Evolutionary conservation across 176 grass and related monocot genomes (phyloP).

Genomic region (Cymbopogon citratus): DNA sequence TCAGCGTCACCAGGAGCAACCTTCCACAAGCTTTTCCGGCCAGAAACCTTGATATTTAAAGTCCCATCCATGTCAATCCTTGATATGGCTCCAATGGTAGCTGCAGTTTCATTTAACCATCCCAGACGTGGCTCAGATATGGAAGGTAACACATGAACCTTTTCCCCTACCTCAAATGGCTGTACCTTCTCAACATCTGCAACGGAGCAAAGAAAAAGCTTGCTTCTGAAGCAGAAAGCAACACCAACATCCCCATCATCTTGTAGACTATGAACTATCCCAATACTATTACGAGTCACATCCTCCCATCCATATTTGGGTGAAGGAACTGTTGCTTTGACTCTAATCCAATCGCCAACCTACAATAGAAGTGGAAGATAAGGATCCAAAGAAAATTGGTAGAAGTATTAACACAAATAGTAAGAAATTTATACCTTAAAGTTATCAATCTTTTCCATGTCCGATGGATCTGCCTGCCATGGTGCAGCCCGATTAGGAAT

Average conservation of each 20-base stretch:
- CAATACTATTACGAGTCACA: slow-evolving; percentile 83
- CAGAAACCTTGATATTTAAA: slow-evolving; percentile 91
- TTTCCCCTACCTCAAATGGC: slow-evolving; percentile 81
- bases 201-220: slow-evolving; percentile 80
- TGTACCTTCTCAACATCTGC: slow-evolving; percentile 87
- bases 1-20: slow-evolving; percentile 99
- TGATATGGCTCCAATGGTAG: slow-evolving; percentile 80
- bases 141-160: slow-evolving; percentile 82
- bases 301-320: slow-evolving; percentile 99
- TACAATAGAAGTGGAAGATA: slow-evolving; percentile 29
- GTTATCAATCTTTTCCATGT: slow-evolving; percentile 96
- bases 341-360: slow-evolving; percentile 96
- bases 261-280: slow-evolving; percentile 89
- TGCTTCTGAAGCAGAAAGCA: slow-evolving; percentile 87
- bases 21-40: slow-evolving; percentile 92
- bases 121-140: slow-evolving; percentile 89
- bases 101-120: slow-evolving; percentile 94
- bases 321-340: slow-evolving; percentile 89
- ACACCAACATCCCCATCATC: slow-evolving; percentile 97
- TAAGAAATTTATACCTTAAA: slow-evolving; percentile 64
- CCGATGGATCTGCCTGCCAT: slow-evolving; percentile 98
- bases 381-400: neutral
- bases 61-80: slow-evolving; percentile 99
- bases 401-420: neutral
- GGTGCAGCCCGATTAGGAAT: slow-evolving; percentile 55